phyloP scores from a whole-genome alignment of 2,329 filamentous ascomycete species.

The Diaporthe capsici region DNA sequence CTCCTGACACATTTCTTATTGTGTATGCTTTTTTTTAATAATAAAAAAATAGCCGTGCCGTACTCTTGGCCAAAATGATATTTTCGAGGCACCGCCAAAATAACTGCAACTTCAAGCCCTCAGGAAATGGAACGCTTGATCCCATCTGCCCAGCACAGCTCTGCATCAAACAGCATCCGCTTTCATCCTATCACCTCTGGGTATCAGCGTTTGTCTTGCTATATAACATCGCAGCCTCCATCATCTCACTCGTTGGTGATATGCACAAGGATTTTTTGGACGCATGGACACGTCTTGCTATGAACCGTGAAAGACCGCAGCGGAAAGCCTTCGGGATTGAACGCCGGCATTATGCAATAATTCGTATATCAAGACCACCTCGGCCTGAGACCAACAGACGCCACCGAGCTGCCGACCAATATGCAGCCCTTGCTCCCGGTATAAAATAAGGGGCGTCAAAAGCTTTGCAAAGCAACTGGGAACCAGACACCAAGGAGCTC shows the following conservation, averaged over 20 bases:
- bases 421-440: no score
- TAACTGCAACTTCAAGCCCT: not conserved
- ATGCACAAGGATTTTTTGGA: not conserved
- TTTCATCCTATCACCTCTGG: constrained; percentile 3
- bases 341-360: constrained; percentile 31
- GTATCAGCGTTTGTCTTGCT: constrained; percentile 30
- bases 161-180: not conserved
- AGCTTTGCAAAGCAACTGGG: not conserved
- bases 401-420: not conserved
- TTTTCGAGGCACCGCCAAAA: not conserved
- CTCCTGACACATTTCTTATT: no score
- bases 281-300: not conserved
- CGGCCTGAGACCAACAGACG: not conserved
- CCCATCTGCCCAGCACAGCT: not conserved
- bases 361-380: constrained; percentile 9
- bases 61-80: no score
- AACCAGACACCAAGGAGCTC: not conserved
- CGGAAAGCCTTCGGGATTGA: not conserved
- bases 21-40: no score
- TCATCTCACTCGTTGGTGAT: not conserved
- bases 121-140: not conserved
- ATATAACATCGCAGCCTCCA: not conserved
- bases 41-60: no score
- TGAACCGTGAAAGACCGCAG: not conserved
- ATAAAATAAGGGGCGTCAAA: not conserved